These are phyloP conservation scores for Heliosperma pusillum DNA, from an alignment of 148 eudicot species.

Conservation along the genomic window DNA sequence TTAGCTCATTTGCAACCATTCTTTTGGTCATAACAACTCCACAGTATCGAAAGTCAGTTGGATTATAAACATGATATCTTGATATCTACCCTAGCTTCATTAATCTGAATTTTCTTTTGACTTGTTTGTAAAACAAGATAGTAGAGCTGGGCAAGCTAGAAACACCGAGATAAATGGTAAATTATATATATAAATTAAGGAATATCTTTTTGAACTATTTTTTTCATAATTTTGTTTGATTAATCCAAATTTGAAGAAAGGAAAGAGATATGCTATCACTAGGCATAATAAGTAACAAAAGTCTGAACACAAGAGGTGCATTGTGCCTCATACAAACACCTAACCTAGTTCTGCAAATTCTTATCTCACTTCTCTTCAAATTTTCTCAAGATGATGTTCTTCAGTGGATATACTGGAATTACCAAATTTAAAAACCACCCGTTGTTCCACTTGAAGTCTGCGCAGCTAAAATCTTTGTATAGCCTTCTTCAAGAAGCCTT, in stretches of 20 bases:
- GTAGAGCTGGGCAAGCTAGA: background rate
- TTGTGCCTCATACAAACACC: constrained; percentile 1
- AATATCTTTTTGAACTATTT: background rate
- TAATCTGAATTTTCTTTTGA: background rate
- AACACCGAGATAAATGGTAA: background rate
- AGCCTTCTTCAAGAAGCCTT: too few relatives aligned
- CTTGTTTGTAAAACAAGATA: background rate
- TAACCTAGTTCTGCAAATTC: background rate
- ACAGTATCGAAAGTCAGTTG: background rate
- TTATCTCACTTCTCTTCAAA: background rate
- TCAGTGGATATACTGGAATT: too few relatives aligned
- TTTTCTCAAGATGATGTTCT: too few relatives aligned
- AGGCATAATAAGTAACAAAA: background rate
- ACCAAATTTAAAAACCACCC: background rate
- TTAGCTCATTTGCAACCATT: too few relatives aligned
- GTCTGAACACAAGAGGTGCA: background rate
- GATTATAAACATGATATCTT: too few relatives aligned
- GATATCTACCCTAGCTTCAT: too few relatives aligned
- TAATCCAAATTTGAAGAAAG: too few relatives aligned
- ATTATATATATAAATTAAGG: background rate
- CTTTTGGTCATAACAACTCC: too few relatives aligned
- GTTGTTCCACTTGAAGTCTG: background rate
- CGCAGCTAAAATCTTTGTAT: background rate
- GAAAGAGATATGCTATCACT: too few relatives aligned
- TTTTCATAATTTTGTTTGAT: background rate